These are phyloP conservation scores for Verticillium tricorpus DNA, from an alignment of 2,329 filamentous ascomycete species.

Conservation along the genomic window DNA sequence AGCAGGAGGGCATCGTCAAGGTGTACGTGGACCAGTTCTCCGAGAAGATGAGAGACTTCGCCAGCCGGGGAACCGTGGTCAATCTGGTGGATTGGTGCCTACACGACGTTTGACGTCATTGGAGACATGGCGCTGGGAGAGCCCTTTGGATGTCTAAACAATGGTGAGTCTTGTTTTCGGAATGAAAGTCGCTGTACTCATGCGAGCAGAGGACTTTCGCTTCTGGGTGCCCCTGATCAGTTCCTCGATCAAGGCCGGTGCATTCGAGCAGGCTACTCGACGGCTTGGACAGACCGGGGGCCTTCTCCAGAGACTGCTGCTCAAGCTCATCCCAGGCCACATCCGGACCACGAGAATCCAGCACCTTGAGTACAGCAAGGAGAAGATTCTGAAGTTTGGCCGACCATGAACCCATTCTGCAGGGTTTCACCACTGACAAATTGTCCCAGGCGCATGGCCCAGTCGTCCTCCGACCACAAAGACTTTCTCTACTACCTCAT, in stretches of 20 bases:
- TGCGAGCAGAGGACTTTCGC: conserved; percentile 1
- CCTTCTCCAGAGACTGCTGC: neutral
- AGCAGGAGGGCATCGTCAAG: conserved; percentile 8
- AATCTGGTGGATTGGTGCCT: conserved; percentile 28
- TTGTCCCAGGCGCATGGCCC: neutral
- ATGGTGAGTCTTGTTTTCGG: conserved; percentile 1
- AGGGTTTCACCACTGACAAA: neutral
- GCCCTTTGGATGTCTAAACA: conserved; percentile 32
- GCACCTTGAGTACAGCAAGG: conserved; percentile 2
- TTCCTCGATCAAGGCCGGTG: conserved; percentile 4
- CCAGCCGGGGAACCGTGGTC: conserved; percentile 5
- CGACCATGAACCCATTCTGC: neutral
- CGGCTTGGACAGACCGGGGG: conserved; percentile 2
- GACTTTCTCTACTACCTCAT: conserved; percentile 3
- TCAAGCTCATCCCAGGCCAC: neutral
- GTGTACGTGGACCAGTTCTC: conserved; percentile 6
- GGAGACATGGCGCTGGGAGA: conserved; percentile 43
- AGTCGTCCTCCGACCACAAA: conserved; percentile 1
- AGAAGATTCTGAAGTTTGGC: neutral
- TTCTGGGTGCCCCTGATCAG: conserved; percentile 7
- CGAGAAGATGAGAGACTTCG: conserved; percentile 4
- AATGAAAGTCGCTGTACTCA: too few relatives aligned
- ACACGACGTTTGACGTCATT: conserved; percentile 35
- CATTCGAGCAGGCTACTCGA: conserved; percentile 5
- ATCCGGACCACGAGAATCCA: conserved; percentile 5